phyloP scores from a whole-genome alignment of 2,329 filamentous ascomycete genomes.

The Conoideocrella luteorostrata region DNA sequence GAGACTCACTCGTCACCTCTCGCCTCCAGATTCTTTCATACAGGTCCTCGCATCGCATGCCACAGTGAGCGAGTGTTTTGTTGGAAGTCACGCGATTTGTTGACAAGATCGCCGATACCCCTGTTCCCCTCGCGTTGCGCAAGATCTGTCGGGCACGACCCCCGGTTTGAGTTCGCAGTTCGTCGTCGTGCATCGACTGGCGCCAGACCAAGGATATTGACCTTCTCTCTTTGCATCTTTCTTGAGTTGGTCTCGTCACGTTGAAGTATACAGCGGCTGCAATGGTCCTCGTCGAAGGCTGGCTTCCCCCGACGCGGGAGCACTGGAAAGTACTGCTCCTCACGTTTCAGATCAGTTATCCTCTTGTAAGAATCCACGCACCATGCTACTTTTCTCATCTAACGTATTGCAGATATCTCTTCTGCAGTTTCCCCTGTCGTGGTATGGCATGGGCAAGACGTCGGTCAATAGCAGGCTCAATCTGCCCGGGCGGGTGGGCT shows the following conservation, averaged over 20 bases:
- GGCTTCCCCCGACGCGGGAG: constrained; percentile 51
- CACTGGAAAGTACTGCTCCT: constrained; percentile 49
- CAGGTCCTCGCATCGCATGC: too few species aligned
- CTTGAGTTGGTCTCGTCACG: background rate
- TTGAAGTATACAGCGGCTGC: too few species aligned
- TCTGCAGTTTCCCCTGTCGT: constrained; percentile 69
- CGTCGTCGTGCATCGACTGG: too few species aligned
- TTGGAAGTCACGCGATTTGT: too few species aligned
- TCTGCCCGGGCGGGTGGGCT: constrained; percentile 79
- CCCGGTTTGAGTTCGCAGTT: too few species aligned
- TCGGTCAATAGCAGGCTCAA: constrained; percentile 70
- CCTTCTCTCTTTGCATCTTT: background rate
- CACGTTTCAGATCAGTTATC: constrained; percentile 47
- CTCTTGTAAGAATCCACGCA: constrained; percentile 34
- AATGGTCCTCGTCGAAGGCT: constrained; percentile 45
- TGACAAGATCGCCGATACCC: too few species aligned
- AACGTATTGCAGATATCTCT: constrained; percentile 52
- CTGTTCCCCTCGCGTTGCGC: too few species aligned
- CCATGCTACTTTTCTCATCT: constrained; percentile 7
- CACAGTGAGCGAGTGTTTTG: too few species aligned
- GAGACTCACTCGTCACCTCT: too few species aligned
- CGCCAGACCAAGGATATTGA: too few species aligned
- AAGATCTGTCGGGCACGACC: too few species aligned
- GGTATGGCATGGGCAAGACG: constrained; percentile 91
- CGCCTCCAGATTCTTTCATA: too few species aligned